phyloP scores from a whole-genome alignment of 1,139 yeast genomes.

The Geotrichum candidum region DNA sequence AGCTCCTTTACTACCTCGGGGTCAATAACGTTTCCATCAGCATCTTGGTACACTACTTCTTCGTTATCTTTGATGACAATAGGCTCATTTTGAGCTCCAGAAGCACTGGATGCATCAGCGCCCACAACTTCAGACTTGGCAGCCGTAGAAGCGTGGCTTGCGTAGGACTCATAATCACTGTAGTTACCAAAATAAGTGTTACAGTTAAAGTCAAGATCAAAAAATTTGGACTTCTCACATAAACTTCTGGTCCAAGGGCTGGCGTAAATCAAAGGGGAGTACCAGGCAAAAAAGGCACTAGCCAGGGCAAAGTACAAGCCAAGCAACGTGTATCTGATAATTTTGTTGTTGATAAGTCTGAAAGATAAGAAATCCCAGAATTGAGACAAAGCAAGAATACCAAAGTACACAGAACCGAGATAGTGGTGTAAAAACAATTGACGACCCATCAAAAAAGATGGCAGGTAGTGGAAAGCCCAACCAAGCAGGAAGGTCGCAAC shows the following conservation, averaged over 20 bases:
- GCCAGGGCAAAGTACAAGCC: conserved; percentile 47
- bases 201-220: conserved; percentile 81
- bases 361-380: conserved; percentile 56
- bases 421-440: conserved; percentile 92
- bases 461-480: conserved; percentile 78
- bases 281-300: conserved; percentile 52
- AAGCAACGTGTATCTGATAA: conserved; percentile 41
- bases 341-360: conserved; percentile 41
- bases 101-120: background rate
- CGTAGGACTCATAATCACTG: conserved; percentile 26
- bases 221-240: conserved; percentile 57
- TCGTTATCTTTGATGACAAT: background rate
- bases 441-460: conserved; percentile 90
- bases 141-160: background rate
- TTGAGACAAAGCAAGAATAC: conserved; percentile 78
- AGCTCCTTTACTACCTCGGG: conserved; percentile 7
- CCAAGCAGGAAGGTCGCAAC: conserved; percentile 65
- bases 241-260: conserved; percentile 68
- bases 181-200: conserved; percentile 42
- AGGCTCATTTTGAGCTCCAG: background rate
- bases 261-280: conserved; percentile 75
- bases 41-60: conserved; percentile 12
- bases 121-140: background rate
- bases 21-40: conserved; percentile 8
- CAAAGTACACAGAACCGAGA: conserved; percentile 85